These are phyloP conservation scores for Linnemannia zychae DNA, from an alignment of 192 early-diverging fungal species.

Conservation along the genomic window DNA sequence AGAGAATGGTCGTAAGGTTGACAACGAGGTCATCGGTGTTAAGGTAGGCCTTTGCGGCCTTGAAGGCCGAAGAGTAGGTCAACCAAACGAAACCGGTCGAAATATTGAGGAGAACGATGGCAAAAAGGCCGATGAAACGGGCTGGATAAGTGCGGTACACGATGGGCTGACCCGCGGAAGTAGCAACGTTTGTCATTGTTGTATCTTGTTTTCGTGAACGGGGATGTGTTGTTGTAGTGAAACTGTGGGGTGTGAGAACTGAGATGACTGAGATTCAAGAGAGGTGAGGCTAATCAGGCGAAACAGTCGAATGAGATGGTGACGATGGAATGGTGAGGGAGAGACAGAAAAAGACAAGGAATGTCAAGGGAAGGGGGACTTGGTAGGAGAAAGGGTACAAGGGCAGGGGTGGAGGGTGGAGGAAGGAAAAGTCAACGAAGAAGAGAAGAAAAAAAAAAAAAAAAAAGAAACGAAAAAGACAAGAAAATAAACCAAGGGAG, in stretches of 20 bases:
- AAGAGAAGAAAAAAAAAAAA: conserved; percentile 5
- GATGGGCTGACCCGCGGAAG: neutral
- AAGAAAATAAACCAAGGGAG: neutral
- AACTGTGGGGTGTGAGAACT: neutral
- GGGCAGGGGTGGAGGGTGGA: conserved; percentile 25
- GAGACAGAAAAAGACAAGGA: neutral
- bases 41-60: conserved; percentile 54
- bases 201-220: neutral
- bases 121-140: conserved; percentile 61
- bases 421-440: conserved; percentile 25
- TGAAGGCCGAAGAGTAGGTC: conserved; percentile 59
- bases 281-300: neutral
- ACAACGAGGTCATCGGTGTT: conserved; percentile 43
- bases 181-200: neutral
- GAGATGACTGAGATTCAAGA: conserved; percentile 22
- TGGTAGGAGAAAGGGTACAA: neutral
- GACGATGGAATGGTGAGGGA: neutral
- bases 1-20: conserved; percentile 62
- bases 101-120: conserved; percentile 64
- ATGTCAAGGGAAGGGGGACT: neutral
- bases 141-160: conserved; percentile 57
- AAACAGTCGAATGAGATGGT: conserved; percentile 3
- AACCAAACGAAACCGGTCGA: conserved; percentile 64
- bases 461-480: neutral
- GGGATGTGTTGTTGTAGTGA: neutral